Conservation (phyloP, 805 yeast species). For the Saccharomycopsis microspora region DNA sequence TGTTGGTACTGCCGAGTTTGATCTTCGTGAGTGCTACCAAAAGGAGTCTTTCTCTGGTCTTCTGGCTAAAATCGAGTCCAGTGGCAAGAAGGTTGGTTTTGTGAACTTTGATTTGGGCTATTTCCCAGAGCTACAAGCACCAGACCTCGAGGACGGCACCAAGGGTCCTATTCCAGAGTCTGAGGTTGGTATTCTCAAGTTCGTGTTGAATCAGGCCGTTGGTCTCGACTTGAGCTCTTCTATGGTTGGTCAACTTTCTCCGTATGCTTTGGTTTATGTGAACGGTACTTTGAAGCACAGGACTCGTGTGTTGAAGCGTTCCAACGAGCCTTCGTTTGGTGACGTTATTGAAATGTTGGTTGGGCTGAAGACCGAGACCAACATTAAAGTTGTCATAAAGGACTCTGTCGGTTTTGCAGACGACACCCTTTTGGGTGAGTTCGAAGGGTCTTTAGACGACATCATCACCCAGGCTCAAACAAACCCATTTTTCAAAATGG, state of each 20-base stretch:
- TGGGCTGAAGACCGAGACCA: constrained; percentile 46
- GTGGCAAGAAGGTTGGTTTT: constrained; percentile 26
- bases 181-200: constrained; percentile 66
- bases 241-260: constrained; percentile 34
- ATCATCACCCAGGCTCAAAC: constrained; percentile 33
- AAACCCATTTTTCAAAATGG: constrained; percentile 36
- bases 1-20: constrained; percentile 21
- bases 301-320: constrained; percentile 51
- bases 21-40: constrained; percentile 40
- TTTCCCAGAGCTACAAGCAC: constrained; percentile 15
- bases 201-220: constrained; percentile 49
- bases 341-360: constrained; percentile 50
- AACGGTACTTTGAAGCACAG: constrained; percentile 43
- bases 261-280: constrained; percentile 57
- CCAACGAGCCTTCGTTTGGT: constrained; percentile 68
- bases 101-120: constrained; percentile 39
- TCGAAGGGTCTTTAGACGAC: constrained; percentile 42
- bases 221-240: constrained; percentile 44
- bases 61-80: constrained; percentile 6
- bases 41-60: constrained; percentile 37
- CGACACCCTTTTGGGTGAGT: constrained; percentile 41
- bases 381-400: constrained; percentile 43
- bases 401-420: constrained; percentile 42
- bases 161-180: constrained; percentile 32
- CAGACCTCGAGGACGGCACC: constrained; percentile 15